phyloP scores from a whole-genome alignment of 116 monocot genomes.

The Dioscorea cayenensis region DNA sequence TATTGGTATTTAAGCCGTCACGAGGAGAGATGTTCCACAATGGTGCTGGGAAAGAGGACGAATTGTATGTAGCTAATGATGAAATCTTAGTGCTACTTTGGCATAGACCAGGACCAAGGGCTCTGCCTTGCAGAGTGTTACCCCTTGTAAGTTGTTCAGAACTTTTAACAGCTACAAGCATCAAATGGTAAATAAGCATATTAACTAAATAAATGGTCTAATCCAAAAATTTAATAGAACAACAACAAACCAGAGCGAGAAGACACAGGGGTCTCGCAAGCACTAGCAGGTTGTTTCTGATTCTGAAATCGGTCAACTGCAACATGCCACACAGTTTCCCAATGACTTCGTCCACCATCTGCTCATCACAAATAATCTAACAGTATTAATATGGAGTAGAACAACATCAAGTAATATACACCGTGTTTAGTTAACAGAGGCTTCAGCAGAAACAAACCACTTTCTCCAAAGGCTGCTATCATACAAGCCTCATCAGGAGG shows the following conservation, averaged over 20 bases:
- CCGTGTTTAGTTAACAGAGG: not conserved
- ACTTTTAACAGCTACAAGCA: slow-evolving; percentile 23
- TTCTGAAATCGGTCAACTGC: slow-evolving; percentile 45
- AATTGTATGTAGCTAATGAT: slow-evolving; percentile 16
- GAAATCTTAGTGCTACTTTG: slow-evolving; percentile 23
- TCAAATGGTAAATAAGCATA: not conserved
- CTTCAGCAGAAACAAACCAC: slow-evolving; percentile 33
- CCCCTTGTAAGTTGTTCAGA: slow-evolving; percentile 24
- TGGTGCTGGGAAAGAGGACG: slow-evolving; percentile 52
- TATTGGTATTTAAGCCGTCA: slow-evolving; percentile 33
- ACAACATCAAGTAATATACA: not conserved
- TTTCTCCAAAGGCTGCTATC: slow-evolving; percentile 77
- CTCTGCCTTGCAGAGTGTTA: slow-evolving; percentile 38
- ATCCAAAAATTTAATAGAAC: not conserved
- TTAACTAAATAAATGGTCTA: not conserved
- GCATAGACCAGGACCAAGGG: slow-evolving; percentile 15
- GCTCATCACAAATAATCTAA: slow-evolving; percentile 6
- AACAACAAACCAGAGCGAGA: slow-evolving; percentile 50
- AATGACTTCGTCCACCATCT: slow-evolving; percentile 59
- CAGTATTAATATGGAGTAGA: not conserved
- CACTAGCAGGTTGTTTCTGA: slow-evolving; percentile 50
- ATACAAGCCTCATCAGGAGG: slow-evolving; percentile 88
- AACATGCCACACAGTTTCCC: slow-evolving; percentile 71
- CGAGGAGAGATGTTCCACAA: slow-evolving; percentile 29
- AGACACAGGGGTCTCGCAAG: slow-evolving; percentile 37